Evolutionary conservation across 106 monocot species (phyloP), one percentile per base, ranked within the genome.

Genomic region (Ottelia alismoides): DNA sequence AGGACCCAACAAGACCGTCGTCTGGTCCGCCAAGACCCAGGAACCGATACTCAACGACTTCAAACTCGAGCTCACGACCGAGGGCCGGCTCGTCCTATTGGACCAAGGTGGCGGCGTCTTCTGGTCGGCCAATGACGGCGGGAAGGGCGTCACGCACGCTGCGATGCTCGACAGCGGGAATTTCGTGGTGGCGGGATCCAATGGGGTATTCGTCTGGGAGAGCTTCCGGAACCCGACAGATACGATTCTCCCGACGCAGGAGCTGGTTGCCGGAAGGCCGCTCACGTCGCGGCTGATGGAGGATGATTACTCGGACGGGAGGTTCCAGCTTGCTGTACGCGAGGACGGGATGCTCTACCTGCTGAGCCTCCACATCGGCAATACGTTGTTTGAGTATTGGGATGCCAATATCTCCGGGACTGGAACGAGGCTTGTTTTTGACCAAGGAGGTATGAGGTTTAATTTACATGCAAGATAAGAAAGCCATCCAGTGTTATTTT

Each of bases 251-350:
- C 47, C 47, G 2, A n/a, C 47, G 2, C 47, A 47, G 20, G 47
- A 47, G 20, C 20, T 47, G 18, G 20, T 12, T 9, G 11, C 2
- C 6, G n/a, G 47, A 2, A n/a, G n/a, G n/a, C 3, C 6, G 4
- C 47, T 47, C 47, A 47, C 18, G 3, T 9, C 47, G 3, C 47
- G 47, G 3, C 47, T 47, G 2, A 47, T 47, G 47, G 35, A 35
- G 35, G 12, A 35, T 12, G 47, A 47, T 19, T 12, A 10, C 6
- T 10, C 6, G 2, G 47, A 47, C n/a, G 47, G 47, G 20, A 47
- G 47, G 47, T 19, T 47, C 47, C 4, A 47, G 47, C 47, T 47
- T n/a, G n/a, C n/a, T n/a, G n/a, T n/a, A n/a, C n/a, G n/a, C n/a
- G n/a, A n/a, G n/a, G n/a, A n/a, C n/a, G n/a, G n/a, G n/a, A n/a